Evolutionary conservation across 345 rosid genomes (phyloP).

Genomic region (Melaleuca alternifolia): DNA sequence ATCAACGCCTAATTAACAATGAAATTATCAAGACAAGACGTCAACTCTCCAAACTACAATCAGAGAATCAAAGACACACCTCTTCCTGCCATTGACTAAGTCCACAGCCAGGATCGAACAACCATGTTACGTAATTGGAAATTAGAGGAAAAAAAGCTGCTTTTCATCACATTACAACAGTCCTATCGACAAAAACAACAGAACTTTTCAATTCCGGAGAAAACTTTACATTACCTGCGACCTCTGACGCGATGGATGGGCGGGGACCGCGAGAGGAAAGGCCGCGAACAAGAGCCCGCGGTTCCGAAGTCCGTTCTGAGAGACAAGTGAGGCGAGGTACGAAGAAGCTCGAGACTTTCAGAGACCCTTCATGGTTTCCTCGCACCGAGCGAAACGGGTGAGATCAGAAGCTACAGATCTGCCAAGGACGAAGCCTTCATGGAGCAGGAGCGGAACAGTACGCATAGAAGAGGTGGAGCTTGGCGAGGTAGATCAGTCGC

Average conservation of each 20-base stretch:
- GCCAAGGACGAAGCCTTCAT: not conserved
- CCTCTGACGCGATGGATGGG: not conserved
- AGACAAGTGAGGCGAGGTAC: not conserved
- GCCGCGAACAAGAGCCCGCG: not conserved
- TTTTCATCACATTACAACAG: not conserved
- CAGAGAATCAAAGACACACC: not conserved
- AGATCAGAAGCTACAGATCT: not conserved
- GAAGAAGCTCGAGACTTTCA: not conserved
- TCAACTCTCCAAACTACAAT: not conserved
- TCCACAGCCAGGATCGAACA: not conserved
- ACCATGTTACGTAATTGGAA: not conserved
- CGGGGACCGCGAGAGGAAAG: not conserved
- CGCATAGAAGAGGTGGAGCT: not conserved
- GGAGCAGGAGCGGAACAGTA: not conserved
- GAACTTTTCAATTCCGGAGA: not conserved
- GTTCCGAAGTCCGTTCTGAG: not conserved
- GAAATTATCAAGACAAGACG: not conserved
- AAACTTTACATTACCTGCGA: not conserved
- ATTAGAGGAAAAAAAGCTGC: not conserved
- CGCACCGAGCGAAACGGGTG: not conserved
- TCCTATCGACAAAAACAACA: not conserved
- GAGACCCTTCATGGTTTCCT: not conserved
- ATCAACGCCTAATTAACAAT: not conserved
- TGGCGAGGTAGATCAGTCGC: not conserved
- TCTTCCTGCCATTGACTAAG: not conserved